These are phyloP conservation scores for Miscanthus lutarioriparius DNA, from an alignment of 176 grass and related monocot genomes.

Conservation along the genomic window DNA sequence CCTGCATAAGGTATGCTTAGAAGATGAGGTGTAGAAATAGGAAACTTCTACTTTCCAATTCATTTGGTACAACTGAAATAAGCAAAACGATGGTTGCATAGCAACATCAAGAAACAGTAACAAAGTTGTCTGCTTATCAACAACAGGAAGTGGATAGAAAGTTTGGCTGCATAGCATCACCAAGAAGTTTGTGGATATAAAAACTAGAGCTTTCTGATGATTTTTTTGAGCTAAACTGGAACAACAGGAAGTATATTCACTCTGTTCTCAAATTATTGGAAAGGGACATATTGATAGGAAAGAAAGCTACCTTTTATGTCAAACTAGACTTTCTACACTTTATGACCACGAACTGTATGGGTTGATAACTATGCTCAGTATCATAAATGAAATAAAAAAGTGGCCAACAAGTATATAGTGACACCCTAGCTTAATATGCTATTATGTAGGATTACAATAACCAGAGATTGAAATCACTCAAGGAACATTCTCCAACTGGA, in stretches of 20 bases:
- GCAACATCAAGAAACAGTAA: conserved; percentile 25
- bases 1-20: conserved; percentile 49
- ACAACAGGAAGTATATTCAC: neutral
- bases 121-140: conserved; percentile 2
- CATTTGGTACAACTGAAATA: neutral
- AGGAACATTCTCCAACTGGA: neutral
- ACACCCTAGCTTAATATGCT: neutral
- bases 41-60: neutral
- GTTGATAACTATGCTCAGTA: conserved; percentile 10
- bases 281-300: neutral
- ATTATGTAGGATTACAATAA: neutral
- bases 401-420: neutral
- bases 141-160: conserved; percentile 9
- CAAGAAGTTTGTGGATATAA: neutral
- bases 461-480: neutral
- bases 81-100: conserved; percentile 18
- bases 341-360: neutral
- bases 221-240: conserved; percentile 13
- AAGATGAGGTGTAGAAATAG: neutral
- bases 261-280: conserved; percentile 15
- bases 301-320: neutral
- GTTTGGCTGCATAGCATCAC: neutral
- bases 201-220: neutral
- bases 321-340: neutral
- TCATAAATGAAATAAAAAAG: conserved; percentile 8